Base-by-base conservation (phyloP, 495 filamentous ascomycete species). In the Tetracladium marchalianum region DNA sequence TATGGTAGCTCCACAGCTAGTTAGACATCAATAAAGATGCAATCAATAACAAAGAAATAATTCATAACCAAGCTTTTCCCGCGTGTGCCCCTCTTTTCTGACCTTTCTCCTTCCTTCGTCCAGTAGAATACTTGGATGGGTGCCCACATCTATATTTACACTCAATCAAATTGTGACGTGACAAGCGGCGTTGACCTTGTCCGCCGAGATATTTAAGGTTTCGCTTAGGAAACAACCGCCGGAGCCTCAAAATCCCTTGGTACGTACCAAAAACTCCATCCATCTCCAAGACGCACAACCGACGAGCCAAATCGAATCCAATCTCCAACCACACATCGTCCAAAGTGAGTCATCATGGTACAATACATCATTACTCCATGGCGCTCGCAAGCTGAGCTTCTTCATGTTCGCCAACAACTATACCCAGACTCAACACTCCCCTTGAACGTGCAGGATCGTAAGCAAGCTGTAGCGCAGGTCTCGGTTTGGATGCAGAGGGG, bases 291-390 rank as follows among this genome's bases (percentile, higher is more conserved):
- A 3, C 39, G 5, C 39, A n/a, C n/a, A 13, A 41, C 19, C 39
- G 16, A 22, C n/a, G 3, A 41, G 5, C n/a, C 6, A 8, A 8
- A 38, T 41, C 31, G n/a, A n/a, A n/a, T 4, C 19, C 15, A 12
- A 11, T 39, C 11, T 39, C 35, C 11, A 12, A 11, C 34, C 32
- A 44, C 22, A 35, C 35, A 9, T 27, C 15, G 22, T 39, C 18
- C 22, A 17, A 12, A 13, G 19, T 9, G 2, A 39, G 2, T 36
- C 31, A 42, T 54, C 31, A 87, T 87, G 84, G 75, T 84, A 4
- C 81, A 81, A 59, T 84, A 87, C 58, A 71, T 83, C 15, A 78
- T 85, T 62, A 90, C 84, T 27, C 84, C 87, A 31, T 93, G 87
- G 87, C 81, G 85, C 50, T 62, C 73, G 52, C 70, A 69, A 17